Conservation (phyloP, 2,329 filamentous ascomycete species). For the Aspergillus quadricinctus region DNA sequence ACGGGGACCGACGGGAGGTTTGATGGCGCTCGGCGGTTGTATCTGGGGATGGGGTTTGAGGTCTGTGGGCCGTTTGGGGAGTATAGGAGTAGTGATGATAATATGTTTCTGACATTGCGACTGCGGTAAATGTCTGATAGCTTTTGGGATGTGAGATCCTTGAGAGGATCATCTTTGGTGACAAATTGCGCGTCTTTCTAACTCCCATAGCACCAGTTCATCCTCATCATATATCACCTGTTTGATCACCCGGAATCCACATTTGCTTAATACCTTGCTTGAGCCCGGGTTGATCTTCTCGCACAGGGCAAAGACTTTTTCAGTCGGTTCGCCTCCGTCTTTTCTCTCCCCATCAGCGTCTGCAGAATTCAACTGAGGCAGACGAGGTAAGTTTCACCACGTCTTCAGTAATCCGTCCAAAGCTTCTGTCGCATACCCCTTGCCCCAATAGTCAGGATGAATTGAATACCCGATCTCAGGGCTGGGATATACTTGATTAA, state of each 20-base stretch:
- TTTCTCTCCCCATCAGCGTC: too few relatives aligned
- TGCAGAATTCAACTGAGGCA: not conserved
- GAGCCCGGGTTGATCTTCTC: constrained; percentile 16
- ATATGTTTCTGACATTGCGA: not conserved
- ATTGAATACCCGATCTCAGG: constrained; percentile 25
- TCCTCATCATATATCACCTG: constrained; percentile 6
- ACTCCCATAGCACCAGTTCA: constrained; percentile 1
- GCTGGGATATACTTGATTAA: constrained; percentile 16
- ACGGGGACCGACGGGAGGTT: not conserved
- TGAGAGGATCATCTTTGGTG: too few relatives aligned
- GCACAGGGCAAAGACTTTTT: constrained; percentile 19
- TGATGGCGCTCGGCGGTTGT: not conserved
- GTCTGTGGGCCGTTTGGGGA: not conserved
- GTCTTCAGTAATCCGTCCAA: constrained; percentile 17
- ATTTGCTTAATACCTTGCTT: constrained; percentile 19
- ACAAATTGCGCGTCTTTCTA: not conserved
- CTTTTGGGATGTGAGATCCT: too few relatives aligned
- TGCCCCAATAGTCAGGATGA: constrained; percentile 21
- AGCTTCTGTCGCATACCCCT: constrained; percentile 26
- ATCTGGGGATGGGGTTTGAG: not conserved
- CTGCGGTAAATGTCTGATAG: not conserved
- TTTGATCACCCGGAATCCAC: constrained; percentile 13
- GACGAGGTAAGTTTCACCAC: constrained; percentile 22
- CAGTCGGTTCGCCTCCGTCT: not conserved
- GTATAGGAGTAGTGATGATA: not conserved